phyloP scores from a whole-genome alignment of 108 stramenopile species.

The Stephanodiscus triporus region DNA sequence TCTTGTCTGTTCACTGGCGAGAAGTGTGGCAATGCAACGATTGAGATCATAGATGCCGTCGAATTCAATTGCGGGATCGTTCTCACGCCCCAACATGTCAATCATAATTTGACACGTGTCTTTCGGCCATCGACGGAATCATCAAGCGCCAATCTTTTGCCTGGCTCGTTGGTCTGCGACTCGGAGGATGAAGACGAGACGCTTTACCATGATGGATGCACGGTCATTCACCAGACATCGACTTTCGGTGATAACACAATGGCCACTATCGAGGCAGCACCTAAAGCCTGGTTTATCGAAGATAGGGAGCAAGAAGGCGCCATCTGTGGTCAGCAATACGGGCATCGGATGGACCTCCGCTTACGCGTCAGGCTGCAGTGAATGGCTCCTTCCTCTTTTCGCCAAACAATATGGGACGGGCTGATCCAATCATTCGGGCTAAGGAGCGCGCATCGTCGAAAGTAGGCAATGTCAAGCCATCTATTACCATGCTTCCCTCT shows the following conservation, averaged over 20 bases:
- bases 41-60: constrained; percentile 37
- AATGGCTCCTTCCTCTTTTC: constrained; percentile 50
- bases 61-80: constrained; percentile 24
- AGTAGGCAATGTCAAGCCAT: constrained; percentile 15
- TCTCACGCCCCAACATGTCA: constrained; percentile 29
- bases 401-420: constrained; percentile 46
- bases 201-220: constrained; percentile 44
- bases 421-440: constrained; percentile 36
- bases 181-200: constrained; percentile 48
- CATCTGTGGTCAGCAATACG: neutral
- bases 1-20: constrained; percentile 30
- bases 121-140: constrained; percentile 29
- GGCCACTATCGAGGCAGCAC: constrained; percentile 13
- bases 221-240: constrained; percentile 25
- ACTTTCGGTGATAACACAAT: constrained; percentile 45
- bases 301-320: neutral
- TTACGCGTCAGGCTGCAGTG: constrained; percentile 31
- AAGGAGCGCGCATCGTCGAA: constrained; percentile 26
- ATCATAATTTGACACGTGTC: constrained; percentile 30
- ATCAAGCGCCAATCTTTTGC: constrained; percentile 33
- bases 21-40: constrained; percentile 1
- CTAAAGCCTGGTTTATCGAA: neutral
- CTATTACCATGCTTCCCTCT: constrained; percentile 42
- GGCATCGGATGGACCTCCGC: constrained; percentile 24
- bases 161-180: constrained; percentile 21